Evolutionary conservation across 306 rosid species (phyloP).

Genomic region (Potentilla sterilis): DNA sequence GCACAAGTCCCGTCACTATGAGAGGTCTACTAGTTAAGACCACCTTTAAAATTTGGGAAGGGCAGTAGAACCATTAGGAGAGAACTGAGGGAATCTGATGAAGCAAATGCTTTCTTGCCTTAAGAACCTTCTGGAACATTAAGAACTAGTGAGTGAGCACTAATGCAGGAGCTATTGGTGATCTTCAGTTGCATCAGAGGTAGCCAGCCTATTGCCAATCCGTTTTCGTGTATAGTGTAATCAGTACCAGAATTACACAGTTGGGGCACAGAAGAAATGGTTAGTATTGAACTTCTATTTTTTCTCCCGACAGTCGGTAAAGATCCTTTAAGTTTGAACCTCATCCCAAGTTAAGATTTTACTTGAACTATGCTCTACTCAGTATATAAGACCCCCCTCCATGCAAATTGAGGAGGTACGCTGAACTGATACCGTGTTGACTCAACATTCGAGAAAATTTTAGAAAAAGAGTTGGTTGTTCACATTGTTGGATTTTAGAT

Average conservation of each 20-base stretch:
- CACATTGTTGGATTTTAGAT: background rate
- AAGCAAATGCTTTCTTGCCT: background rate
- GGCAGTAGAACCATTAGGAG: background rate
- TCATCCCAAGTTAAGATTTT: background rate
- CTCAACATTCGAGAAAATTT: background rate
- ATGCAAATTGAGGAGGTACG: background rate
- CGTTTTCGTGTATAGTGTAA: background rate
- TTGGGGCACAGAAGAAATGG: background rate
- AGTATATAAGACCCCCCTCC: background rate
- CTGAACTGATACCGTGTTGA: background rate
- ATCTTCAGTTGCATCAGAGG: too few relatives aligned
- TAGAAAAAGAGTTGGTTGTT: background rate
- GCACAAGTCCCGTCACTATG: constrained; percentile 41
- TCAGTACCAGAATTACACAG: background rate
- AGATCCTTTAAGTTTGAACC: background rate
- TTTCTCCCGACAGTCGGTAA: background rate
- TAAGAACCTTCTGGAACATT: background rate
- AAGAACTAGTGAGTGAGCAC: background rate
- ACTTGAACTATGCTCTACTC: background rate
- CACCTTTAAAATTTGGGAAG: background rate
- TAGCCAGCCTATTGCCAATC: background rate
- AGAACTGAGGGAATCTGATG: background rate
- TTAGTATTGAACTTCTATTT: background rate
- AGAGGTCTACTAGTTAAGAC: constrained; percentile 20
- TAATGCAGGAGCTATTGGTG: background rate